These are phyloP conservation scores for Cladophialophora carrionii DNA, from an alignment of 2,329 filamentous ascomycete genomes.

Conservation along the genomic window DNA sequence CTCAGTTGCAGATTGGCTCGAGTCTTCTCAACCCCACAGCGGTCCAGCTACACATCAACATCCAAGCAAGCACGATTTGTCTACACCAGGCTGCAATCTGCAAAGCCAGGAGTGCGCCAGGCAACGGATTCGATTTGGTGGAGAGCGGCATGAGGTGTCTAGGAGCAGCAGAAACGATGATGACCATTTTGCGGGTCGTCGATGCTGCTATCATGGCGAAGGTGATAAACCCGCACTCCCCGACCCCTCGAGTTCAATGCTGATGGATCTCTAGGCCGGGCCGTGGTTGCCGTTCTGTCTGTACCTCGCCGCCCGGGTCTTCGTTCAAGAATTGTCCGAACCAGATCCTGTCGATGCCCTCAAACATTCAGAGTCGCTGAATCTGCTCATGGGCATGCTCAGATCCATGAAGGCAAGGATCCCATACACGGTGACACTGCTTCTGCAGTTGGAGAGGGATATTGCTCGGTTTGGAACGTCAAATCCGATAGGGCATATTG, in stretches of 20 bases:
- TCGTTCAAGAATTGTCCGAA: conserved; percentile 8
- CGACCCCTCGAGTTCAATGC: not conserved
- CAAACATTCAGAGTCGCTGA: conserved; percentile 6
- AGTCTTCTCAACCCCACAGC: not conserved
- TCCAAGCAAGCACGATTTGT: conserved; percentile 17
- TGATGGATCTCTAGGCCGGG: conserved; percentile 2
- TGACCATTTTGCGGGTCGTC: conserved; percentile 16
- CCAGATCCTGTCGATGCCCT: not conserved
- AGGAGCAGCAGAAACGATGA: conserved; percentile 12
- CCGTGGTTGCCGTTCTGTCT: conserved; percentile 16
- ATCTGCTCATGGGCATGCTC: conserved; percentile 9
- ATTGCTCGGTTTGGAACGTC: conserved; percentile 5
- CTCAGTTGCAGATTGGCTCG: conserved; percentile 6
- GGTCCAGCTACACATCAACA: conserved; percentile 16
- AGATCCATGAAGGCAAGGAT: conserved; percentile 5
- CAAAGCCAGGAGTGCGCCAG: not conserved
- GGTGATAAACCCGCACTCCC: not conserved
- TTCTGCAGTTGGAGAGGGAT: conserved; percentile 15
- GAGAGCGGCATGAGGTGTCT: conserved; percentile 9
- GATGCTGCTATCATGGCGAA: conserved; percentile 4
- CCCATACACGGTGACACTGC: conserved; percentile 6
- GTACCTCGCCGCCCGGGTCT: conserved; percentile 15
- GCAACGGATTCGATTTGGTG: not conserved
- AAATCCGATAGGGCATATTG: conserved; percentile 18
- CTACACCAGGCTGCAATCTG: conserved; percentile 14